A percentile compares a stretch with the other conserved stretches of the same genome.
Evolutionary conservation across 1,284 basidiomycete species (phyloP).

Genomic region (Inonotus hispidus): DNA sequence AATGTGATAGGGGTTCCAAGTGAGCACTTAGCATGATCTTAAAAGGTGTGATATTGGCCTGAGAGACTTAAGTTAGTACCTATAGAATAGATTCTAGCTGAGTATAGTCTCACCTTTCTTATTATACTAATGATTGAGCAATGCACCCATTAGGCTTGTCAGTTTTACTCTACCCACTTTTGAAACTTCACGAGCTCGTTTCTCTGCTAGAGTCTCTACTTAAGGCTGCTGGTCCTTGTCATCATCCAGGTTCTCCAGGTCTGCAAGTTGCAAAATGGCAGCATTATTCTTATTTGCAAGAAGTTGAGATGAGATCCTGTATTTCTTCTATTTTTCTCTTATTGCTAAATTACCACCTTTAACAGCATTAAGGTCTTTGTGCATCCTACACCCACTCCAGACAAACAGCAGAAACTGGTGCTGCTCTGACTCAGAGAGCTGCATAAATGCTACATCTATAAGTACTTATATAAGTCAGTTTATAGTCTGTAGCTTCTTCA

Average conservation of each 20-base stretch:
- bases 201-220: constrained; percentile 18
- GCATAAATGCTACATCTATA: constrained; percentile 21
- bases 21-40: too few species aligned
- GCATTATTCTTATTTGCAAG: too few species aligned
- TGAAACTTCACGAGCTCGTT: too few species aligned
- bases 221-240: neutral
- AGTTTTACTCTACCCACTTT: constrained; percentile 29
- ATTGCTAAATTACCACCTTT: constrained; percentile 30
- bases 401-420: constrained; percentile 25
- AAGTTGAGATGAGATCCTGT: neutral
- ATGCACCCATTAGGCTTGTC: constrained; percentile 26
- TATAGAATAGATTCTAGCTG: too few species aligned
- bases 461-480: neutral
- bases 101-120: too few species aligned
- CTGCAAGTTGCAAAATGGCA: neutral
- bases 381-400: constrained; percentile 35
- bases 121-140: constrained; percentile 34
- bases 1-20: too few species aligned
- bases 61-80: too few species aligned
- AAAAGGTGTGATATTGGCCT: too few species aligned
- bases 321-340: constrained; percentile 23
- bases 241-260: neutral
- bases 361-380: constrained; percentile 36
- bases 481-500: neutral
- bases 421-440: constrained; percentile 22